A percentile compares a stretch with the other conserved stretches of the same genome.
Evolutionary conservation across 2,329 filamentous ascomycete genomes (phyloP).

Genomic region (Leptographium galeiforme): DNA sequence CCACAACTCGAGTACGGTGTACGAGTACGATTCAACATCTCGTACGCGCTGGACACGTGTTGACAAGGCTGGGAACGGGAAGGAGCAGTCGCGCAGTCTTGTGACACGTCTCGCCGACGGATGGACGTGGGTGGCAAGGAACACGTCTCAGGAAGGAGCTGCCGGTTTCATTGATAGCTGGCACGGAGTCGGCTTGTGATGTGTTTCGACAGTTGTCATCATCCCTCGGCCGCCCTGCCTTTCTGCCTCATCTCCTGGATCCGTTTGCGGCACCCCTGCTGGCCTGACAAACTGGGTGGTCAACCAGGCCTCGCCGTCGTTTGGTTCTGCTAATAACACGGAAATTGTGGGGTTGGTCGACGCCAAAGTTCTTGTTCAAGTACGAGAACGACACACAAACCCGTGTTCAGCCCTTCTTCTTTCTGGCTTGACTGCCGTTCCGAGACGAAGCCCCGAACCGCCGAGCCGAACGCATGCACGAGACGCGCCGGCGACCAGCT

Average conservation of each 20-base stretch:
- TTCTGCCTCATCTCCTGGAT: not conserved
- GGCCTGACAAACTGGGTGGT: slow-evolving; percentile 2
- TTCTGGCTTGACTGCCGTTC: no score
- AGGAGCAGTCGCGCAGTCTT: not conserved
- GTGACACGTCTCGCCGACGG: not conserved
- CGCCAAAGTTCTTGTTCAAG: not conserved
- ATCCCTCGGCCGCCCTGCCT: not conserved
- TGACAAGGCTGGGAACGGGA: not conserved
- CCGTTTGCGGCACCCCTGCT: slow-evolving; percentile 1
- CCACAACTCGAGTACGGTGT: no score
- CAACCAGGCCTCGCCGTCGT: slow-evolving; percentile 3
- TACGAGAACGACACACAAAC: not conserved
- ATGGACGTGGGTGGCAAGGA: not conserved
- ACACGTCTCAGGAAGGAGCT: not conserved
- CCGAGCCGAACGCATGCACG: no score
- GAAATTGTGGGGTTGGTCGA: not conserved
- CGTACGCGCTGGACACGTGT: not conserved
- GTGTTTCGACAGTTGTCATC: not conserved
- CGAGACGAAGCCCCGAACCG: no score
- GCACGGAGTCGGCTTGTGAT: not conserved
- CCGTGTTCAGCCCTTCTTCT: no score
- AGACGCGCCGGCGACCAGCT: no score
- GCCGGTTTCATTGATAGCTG: no score
- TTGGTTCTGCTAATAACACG: slow-evolving; percentile 1
- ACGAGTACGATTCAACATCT: no score